These are phyloP conservation scores for Aspergillus affinis DNA, from an alignment of 495 filamentous ascomycete genomes.

Conservation along the genomic window DNA sequence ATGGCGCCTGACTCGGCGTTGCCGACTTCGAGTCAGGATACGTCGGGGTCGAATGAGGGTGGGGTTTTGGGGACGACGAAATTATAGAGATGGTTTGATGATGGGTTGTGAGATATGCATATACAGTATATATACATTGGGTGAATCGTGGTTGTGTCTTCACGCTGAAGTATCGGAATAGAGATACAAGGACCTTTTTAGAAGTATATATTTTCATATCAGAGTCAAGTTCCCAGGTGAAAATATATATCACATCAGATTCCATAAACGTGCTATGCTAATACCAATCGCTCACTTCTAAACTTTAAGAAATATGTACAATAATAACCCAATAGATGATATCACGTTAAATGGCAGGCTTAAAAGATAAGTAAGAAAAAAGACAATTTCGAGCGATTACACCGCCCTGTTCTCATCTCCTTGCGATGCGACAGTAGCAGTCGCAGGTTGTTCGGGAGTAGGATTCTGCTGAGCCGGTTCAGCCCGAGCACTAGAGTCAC, in stretches of 20 bases:
- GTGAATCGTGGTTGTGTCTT: not conserved
- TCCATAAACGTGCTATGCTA: constrained; percentile 3
- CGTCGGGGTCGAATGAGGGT: constrained; percentile 3
- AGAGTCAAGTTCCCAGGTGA: too few relatives aligned
- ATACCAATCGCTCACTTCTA: constrained; percentile 3
- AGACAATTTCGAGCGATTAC: not conserved
- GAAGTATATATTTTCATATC: not conserved
- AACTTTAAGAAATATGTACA: constrained; percentile 1
- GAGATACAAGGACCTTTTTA: not conserved
- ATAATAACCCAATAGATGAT: constrained; percentile 1
- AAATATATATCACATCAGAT: not conserved
- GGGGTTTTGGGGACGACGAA: constrained; percentile 13
- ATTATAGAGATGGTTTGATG: not conserved
- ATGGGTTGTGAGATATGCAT: not conserved
- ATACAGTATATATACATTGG: not conserved
- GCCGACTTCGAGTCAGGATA: constrained; percentile 12
- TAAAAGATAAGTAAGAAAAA: not conserved
- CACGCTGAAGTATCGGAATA: not conserved
- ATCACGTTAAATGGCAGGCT: not conserved
- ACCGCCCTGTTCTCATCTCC: constrained; percentile 8
- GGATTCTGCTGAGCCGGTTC: constrained; percentile 2
- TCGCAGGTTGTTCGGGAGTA: constrained; percentile 4
- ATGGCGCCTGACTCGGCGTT: constrained; percentile 28
- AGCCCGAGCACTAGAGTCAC: constrained; percentile 2
- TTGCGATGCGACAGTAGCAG: constrained; percentile 16